Conservation (phyloP, 2,329 filamentous ascomycete genomes). For the Ciborinia camelliae region DNA sequence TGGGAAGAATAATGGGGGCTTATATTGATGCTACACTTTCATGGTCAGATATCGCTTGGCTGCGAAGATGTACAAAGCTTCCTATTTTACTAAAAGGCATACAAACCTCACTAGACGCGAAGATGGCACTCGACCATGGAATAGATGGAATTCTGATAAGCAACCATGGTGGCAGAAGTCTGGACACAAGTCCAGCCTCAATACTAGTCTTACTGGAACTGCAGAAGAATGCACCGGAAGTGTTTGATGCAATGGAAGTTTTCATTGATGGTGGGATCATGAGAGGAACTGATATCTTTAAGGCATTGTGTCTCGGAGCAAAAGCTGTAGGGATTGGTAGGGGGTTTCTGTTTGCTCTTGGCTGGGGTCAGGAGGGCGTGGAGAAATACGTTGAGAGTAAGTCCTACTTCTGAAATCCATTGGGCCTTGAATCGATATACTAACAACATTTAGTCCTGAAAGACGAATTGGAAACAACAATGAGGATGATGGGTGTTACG, state of each 20-base stretch:
- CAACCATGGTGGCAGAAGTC: conserved; percentile 64
- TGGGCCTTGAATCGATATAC: not conserved
- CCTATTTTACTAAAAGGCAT: conserved; percentile 66
- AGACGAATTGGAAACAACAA: conserved; percentile 63
- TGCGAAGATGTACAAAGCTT: conserved; percentile 54
- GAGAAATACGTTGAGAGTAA: conserved; percentile 51
- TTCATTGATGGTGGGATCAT: conserved; percentile 63
- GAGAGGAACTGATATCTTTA: conserved; percentile 65
- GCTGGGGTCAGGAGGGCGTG: conserved; percentile 59
- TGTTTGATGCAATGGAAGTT: conserved; percentile 59
- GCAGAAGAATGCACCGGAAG: conserved; percentile 56
- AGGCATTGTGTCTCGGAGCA: conserved; percentile 62
- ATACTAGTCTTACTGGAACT: conserved; percentile 61
- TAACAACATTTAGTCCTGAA: conserved; percentile 42
- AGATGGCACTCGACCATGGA: conserved; percentile 55
- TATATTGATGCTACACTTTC: conserved; percentile 55
- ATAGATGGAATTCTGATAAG: conserved; percentile 66
- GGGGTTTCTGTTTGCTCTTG: conserved; percentile 56
- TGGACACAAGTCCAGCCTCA: conserved; percentile 51
- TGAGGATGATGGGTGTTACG: conserved; percentile 63
- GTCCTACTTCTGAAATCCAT: conserved; percentile 29
- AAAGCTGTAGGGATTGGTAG: conserved; percentile 61
- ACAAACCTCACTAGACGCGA: conserved; percentile 63
- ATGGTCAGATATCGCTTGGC: conserved; percentile 65
- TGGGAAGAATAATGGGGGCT: conserved; percentile 53